A percentile compares a stretch with the other conserved stretches of the same genome.
Conservation (phyloP, 768 basidiomycete species). For the Dioszegia crocea region DNA sequence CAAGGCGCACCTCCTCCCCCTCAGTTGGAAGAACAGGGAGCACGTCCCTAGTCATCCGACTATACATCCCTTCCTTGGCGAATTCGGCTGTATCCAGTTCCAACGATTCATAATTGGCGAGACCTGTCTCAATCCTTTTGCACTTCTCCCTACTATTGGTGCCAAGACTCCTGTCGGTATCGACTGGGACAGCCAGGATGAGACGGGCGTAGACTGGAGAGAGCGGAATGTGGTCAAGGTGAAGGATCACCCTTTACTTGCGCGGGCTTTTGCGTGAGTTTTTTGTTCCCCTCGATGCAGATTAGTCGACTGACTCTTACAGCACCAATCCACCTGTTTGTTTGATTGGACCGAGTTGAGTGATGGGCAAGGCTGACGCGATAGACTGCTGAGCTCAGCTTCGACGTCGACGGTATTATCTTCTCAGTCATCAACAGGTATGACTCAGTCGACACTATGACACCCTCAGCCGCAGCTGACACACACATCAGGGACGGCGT, state of each 20-base stretch:
- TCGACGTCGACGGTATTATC: neutral
- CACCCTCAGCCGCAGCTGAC: neutral
- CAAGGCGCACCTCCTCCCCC: slow-evolving; percentile 3
- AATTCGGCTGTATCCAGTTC: neutral
- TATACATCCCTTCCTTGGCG: neutral
- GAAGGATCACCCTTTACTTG: neutral
- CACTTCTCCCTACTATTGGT: neutral
- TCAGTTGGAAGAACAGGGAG: neutral
- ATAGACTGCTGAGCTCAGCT: neutral
- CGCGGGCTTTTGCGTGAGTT: slow-evolving; percentile 3
- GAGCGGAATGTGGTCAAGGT: neutral
- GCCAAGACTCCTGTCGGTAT: neutral
- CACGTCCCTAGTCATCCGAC: neutral
- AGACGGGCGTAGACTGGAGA: neutral
- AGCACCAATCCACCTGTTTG: slow-evolving; percentile 7
- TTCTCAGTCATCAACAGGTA: neutral
- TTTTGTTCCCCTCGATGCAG: no score
- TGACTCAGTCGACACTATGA: neutral
- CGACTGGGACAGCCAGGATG: neutral
- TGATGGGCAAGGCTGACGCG: neutral
- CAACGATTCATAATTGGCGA: neutral
- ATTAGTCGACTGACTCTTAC: no score
- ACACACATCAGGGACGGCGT: neutral
- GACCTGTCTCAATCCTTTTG: neutral
- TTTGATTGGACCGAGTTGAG: no score